Base-by-base conservation (phyloP, 176 grass and related monocot species). In the Rhipidocladum racemiflorum region DNA sequence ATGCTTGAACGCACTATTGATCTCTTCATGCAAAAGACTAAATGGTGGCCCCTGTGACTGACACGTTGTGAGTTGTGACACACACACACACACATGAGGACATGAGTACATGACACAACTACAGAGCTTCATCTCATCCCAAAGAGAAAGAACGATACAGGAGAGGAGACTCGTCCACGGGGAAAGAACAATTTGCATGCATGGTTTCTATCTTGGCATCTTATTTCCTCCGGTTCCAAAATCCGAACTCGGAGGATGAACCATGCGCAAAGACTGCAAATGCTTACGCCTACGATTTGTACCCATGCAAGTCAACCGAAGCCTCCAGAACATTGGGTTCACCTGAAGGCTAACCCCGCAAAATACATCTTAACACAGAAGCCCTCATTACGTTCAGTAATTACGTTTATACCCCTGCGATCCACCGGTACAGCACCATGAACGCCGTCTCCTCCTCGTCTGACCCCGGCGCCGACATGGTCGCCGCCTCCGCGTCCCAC, bases 391-490 rank as follows among this genome's bases (percentile, higher is more conserved):
- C 50, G 20, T 45, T 24, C 17, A 14, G 8, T 27, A 24, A 85
- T 91, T 61, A 85, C 76, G 61, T 14, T 81, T 85, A 97, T 60
- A 93, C 77, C 13, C 88, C 91, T 0, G 85, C 54, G 13, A 97
- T 90, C 94, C 94, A 97, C 54, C 94, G 78, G 91, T 97, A 97
- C 64, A 97, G 48, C 18, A 68, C 76, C 81, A 91, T 77, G 89
- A 91, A 91, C 20, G 81, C 78, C 79, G 82, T 87, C 53, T 87
- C 91, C 65, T 88, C 88, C 28, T 84, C 86, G 30, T 76, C 89
- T 12, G 30, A 34, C 40, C 84, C 88, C 65, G 85, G 84, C 49
- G 79, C 28, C 68, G 75, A 57, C 74, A 62, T 79, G 3, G 21
- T 49, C 18, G 73, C 81, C 0, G 78, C 88, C 73, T 97, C 94